Evolutionary conservation across 441 rosid species (phyloP).

Genomic region (Macaranga tanarius): DNA sequence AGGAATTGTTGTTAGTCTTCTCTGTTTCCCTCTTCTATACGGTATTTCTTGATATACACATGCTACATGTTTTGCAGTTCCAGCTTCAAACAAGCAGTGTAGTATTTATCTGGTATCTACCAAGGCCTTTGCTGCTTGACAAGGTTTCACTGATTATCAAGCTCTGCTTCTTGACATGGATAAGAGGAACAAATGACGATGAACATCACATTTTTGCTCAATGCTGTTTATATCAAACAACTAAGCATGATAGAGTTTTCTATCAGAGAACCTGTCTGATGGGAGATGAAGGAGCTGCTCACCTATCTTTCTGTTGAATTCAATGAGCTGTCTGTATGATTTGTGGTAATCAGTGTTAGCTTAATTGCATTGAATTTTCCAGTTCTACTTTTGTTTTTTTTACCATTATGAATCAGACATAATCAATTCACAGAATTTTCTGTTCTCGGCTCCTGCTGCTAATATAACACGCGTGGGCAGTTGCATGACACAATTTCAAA

Average conservation of each 20-base stretch:
- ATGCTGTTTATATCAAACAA: not conserved
- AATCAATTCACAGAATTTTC: not conserved
- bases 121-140: not conserved
- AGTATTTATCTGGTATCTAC: not conserved
- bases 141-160: not conserved
- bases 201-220: not conserved
- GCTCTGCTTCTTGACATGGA: not conserved
- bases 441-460: too few relatives aligned
- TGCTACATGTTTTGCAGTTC: slow-evolving; percentile 3
- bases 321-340: not conserved
- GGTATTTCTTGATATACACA: not conserved
- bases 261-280: slow-evolving; percentile 3
- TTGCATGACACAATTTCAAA: too few relatives aligned
- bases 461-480: too few relatives aligned
- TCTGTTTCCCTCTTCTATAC: too few relatives aligned
- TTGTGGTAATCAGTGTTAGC: not conserved
- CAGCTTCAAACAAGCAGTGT: not conserved
- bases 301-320: not conserved
- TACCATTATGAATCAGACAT: not conserved
- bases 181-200: not conserved
- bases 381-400: not conserved
- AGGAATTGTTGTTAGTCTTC: not conserved
- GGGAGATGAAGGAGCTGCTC: not conserved
- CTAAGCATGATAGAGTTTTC: not conserved
- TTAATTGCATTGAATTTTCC: not conserved